Conservation (phyloP, 345 rosid genomes). For the Viola odorata region DNA sequence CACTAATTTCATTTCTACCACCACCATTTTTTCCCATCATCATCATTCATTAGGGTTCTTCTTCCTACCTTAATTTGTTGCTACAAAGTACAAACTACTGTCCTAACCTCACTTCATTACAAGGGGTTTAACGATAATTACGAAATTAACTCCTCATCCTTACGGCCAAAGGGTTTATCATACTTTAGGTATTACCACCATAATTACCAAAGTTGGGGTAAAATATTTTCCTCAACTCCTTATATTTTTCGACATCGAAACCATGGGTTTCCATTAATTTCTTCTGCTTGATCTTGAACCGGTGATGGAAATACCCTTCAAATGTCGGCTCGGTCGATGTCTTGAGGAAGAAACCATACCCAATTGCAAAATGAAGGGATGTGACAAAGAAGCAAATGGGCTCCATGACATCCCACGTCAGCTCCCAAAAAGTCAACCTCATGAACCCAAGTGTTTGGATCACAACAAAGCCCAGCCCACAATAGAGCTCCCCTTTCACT, state of each 20-base stretch:
- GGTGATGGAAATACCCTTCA: slow-evolving; percentile 23
- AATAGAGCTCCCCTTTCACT: slow-evolving; percentile 15
- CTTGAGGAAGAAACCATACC: slow-evolving; percentile 19
- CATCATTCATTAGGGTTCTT: too few species aligned
- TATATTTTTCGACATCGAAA: slow-evolving; percentile 16
- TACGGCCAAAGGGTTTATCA: background rate
- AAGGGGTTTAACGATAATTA: background rate
- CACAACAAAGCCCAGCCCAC: slow-evolving; percentile 19
- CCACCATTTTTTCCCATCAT: too few species aligned
- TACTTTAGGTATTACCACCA: background rate
- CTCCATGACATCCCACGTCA: slow-evolving; percentile 32
- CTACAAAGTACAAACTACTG: background rate
- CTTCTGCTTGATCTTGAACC: slow-evolving; percentile 18
- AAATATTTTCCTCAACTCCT: slow-evolving; percentile 12
- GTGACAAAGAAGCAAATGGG: slow-evolving; percentile 26
- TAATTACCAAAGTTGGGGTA: background rate
- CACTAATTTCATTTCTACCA: too few species aligned
- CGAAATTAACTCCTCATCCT: background rate
- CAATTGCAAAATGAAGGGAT: slow-evolving; percentile 18
- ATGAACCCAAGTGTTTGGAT: slow-evolving; percentile 24
- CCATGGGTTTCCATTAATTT: slow-evolving; percentile 15
- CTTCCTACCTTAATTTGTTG: too few species aligned
- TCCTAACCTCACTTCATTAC: background rate
- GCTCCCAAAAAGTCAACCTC: slow-evolving; percentile 33
- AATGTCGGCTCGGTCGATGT: slow-evolving; percentile 28